These are phyloP conservation scores for Arthroderma sp. DNA, from an alignment of 2,329 filamentous ascomycete species.

Conservation along the genomic window DNA sequence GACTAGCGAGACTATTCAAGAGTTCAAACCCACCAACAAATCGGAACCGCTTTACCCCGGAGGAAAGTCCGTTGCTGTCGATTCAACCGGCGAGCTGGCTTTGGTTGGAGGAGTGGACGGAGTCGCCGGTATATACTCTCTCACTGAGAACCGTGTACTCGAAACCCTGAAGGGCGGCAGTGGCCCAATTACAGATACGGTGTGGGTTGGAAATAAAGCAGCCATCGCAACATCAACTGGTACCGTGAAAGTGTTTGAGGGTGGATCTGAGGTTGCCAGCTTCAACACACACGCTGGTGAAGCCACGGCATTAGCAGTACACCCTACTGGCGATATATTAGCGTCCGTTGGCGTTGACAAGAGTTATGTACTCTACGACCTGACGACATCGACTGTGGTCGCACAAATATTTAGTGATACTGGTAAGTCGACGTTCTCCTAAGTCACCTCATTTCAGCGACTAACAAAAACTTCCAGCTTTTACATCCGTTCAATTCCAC, in stretches of 20 bases:
- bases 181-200: constrained; percentile 53
- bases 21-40: constrained; percentile 41
- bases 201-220: constrained; percentile 50
- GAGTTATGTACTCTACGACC: constrained; percentile 81
- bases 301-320: constrained; percentile 62
- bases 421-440: constrained; percentile 40
- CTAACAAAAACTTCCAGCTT: constrained; percentile 35
- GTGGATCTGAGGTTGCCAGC: constrained; percentile 53
- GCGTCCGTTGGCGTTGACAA: constrained; percentile 86
- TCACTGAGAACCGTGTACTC: constrained; percentile 62
- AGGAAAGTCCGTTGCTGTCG: constrained; percentile 43
- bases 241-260: constrained; percentile 65
- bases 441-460: constrained; percentile 5
- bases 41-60: constrained; percentile 49
- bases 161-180: constrained; percentile 50
- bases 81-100: constrained; percentile 50
- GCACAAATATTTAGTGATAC: constrained; percentile 69
- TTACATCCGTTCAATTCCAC: constrained; percentile 75
- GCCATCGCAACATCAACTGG: constrained; percentile 65
- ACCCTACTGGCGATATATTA: constrained; percentile 70
- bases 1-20: constrained; percentile 55
- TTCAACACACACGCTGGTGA: constrained; percentile 74
- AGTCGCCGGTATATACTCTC: constrained; percentile 62
- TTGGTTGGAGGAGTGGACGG: constrained; percentile 66
- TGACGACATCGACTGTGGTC: constrained; percentile 52